Conservation (phyloP, 2,329 filamentous ascomycete species). For the Aspergillus alliaceus region DNA sequence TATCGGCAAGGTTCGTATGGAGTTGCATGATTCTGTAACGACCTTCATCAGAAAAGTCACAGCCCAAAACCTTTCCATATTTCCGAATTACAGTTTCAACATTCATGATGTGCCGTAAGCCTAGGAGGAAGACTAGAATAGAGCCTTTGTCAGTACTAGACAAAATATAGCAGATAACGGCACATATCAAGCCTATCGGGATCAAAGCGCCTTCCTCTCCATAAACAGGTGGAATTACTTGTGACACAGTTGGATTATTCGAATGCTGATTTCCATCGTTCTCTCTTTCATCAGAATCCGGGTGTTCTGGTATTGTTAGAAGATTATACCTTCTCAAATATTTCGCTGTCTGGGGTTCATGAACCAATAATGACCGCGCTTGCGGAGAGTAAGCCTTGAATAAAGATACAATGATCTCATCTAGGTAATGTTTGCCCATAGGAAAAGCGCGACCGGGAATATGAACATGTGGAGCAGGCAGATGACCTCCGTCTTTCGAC, state of each 20-base stretch:
- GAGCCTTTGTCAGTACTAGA: constrained; percentile 44
- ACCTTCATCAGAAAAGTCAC: constrained; percentile 42
- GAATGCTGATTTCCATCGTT: not conserved
- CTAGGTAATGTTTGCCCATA: constrained; percentile 45
- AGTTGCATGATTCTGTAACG: constrained; percentile 48
- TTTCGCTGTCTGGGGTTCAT: constrained; percentile 2
- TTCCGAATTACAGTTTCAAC: constrained; percentile 31
- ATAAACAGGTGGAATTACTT: constrained; percentile 15
- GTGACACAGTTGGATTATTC: not conserved
- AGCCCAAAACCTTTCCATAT: constrained; percentile 24
- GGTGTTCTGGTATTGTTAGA: not conserved
- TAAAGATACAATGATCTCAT: constrained; percentile 38
- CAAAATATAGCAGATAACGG: constrained; percentile 49
- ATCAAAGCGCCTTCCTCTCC: constrained; percentile 41
- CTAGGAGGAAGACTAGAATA: constrained; percentile 52
- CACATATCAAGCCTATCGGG: constrained; percentile 44
- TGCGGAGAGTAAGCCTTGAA: constrained; percentile 20
- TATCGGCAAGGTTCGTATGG: constrained; percentile 48
- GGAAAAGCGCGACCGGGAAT: constrained; percentile 48
- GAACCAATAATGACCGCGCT: constrained; percentile 13
- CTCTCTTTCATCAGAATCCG: not conserved
- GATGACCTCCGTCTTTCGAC: constrained; percentile 26
- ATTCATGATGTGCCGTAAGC: constrained; percentile 40
- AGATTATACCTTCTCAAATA: constrained; percentile 12
- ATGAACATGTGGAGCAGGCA: constrained; percentile 41